Evolutionary conservation across 2,329 filamentous ascomycete species (phyloP).

Genomic region (Clonostachys rosea): DNA sequence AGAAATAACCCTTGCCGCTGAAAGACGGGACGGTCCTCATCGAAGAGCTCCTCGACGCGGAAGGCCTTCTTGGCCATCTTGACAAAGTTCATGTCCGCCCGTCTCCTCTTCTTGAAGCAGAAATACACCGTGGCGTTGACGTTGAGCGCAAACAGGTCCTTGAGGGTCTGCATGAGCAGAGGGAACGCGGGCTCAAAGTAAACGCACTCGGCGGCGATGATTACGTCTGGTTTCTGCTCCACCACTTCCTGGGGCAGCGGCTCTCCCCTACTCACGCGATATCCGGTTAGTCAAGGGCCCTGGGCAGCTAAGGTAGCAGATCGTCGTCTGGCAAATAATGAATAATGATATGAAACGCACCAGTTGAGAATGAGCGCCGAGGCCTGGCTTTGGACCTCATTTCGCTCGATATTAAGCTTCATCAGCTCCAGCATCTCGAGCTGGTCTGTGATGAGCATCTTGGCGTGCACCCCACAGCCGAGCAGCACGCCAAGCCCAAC

Average conservation of each 20-base stretch:
- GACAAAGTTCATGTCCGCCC: constrained; percentile 73
- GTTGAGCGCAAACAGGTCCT: constrained; percentile 69
- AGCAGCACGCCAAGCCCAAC: constrained; percentile 64
- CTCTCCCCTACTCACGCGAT: constrained; percentile 45
- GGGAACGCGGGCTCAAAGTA: constrained; percentile 97
- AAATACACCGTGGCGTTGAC: constrained; percentile 66
- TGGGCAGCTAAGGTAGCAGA: not conserved
- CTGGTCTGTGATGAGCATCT: constrained; percentile 80
- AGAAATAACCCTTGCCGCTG: constrained; percentile 56
- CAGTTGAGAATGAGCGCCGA: constrained; percentile 75
- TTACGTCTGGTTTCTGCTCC: constrained; percentile 64
- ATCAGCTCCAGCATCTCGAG: constrained; percentile 80
- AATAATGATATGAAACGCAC: constrained; percentile 39
- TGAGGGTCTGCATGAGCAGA: constrained; percentile 73
- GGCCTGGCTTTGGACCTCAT: constrained; percentile 60
- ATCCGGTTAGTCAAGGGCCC: not conserved
- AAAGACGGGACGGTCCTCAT: constrained; percentile 55
- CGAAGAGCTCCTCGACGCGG: constrained; percentile 53
- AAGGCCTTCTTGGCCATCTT: constrained; percentile 67
- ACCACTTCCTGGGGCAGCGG: constrained; percentile 47
- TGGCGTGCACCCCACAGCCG: constrained; percentile 46
- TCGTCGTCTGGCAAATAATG: not conserved
- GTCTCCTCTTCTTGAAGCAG: constrained; percentile 90
- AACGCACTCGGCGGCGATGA: constrained; percentile 94
- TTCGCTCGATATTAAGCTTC: constrained; percentile 81